Evolutionary conservation across 805 yeast genomes (phyloP).

Genomic region (Saturnispora quitensis): DNA sequence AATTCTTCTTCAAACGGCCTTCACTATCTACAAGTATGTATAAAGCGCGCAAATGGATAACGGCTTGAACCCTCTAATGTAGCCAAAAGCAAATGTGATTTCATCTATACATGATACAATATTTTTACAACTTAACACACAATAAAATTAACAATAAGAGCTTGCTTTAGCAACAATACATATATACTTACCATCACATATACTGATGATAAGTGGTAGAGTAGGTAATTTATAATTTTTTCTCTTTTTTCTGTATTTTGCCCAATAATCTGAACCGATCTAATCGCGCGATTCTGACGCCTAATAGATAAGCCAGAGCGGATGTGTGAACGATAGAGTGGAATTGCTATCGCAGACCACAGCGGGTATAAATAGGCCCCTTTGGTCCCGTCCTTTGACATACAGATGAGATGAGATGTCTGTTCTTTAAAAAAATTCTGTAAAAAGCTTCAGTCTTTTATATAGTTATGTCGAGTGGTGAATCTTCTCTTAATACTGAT

Average conservation of each 20-base stretch:
- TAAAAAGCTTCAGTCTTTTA: background rate
- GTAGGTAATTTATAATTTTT: background rate
- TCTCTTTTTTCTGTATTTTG: background rate
- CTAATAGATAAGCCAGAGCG: background rate
- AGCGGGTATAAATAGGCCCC: background rate
- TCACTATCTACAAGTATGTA: conserved; percentile 61
- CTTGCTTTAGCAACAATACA: background rate
- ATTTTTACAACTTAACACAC: background rate
- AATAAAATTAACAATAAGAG: background rate
- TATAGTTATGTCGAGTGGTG: background rate
- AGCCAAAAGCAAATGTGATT: background rate
- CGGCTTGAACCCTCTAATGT: background rate
- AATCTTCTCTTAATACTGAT: conserved; percentile 32
- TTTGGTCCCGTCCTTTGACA: background rate
- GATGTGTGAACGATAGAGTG: background rate
- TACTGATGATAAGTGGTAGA: background rate
- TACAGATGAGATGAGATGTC: background rate
- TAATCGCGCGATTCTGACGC: background rate
- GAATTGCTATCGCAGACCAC: background rate
- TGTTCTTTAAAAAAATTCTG: background rate
- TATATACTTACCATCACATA: background rate
- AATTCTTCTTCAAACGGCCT: conserved; percentile 55
- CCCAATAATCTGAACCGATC: background rate
- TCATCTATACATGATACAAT: too few relatives aligned
- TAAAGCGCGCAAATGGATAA: conserved; percentile 38